These are phyloP conservation scores for Penicillium sp. DNA, from an alignment of 2,329 filamentous ascomycete species.

Conservation along the genomic window DNA sequence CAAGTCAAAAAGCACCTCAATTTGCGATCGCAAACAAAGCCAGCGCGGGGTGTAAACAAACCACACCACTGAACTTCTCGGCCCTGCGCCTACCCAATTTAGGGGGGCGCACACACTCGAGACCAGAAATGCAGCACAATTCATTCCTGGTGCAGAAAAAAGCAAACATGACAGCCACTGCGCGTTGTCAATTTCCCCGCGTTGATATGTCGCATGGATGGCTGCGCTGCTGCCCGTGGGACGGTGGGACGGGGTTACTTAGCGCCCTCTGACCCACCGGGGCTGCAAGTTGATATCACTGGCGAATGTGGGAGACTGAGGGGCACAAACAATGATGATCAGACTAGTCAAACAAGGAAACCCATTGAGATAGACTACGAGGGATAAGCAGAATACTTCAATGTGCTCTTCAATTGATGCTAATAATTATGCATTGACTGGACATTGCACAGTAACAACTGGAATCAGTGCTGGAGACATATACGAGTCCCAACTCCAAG, in stretches of 20 bases:
- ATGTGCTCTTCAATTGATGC: neutral
- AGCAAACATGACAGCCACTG: neutral
- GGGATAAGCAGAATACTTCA: neutral
- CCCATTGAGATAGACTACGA: neutral
- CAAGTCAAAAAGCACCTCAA: neutral
- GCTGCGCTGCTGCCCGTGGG: too few species aligned
- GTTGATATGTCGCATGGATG: too few species aligned
- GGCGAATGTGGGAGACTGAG: neutral
- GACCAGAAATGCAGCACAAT: neutral
- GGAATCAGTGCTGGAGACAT: neutral
- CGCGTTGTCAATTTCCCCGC: neutral
- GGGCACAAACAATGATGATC: neutral
- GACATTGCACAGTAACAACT: neutral
- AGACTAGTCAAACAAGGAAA: neutral
- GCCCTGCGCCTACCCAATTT: neutral
- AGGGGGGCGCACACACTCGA: neutral
- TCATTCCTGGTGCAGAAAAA: neutral
- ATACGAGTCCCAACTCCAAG: neutral
- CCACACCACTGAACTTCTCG: neutral
- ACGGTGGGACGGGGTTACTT: neutral
- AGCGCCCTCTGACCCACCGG: conserved; percentile 5
- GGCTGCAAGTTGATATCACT: conserved; percentile 1
- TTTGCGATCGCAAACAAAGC: neutral
- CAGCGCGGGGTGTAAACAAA: neutral
- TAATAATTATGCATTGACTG: neutral